Conservation (phyloP, 768 basidiomycete genomes). For the Tephrocybe sp. region DNA sequence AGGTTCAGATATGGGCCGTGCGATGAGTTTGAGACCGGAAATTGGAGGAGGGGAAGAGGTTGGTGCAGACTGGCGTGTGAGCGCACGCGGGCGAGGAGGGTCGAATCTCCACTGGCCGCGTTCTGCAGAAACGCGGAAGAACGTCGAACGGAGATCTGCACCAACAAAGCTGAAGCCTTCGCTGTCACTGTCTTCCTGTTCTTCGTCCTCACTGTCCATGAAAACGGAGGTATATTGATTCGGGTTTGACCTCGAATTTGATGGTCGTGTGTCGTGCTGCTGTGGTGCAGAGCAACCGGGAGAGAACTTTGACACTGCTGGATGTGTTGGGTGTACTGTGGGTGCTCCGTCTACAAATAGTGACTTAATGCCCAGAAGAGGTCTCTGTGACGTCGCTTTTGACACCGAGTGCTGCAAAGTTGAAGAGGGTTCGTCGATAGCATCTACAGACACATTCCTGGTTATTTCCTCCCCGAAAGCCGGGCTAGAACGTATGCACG, state of each 20-base stretch:
- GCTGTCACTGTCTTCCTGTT: conserved; percentile 23
- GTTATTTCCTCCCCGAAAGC: conserved; percentile 24
- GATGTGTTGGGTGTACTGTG: conserved; percentile 31
- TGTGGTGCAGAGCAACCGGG: not conserved
- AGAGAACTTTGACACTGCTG: conserved; percentile 28
- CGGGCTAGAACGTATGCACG: conserved; percentile 38
- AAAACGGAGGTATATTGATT: conserved; percentile 14
- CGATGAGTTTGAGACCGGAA: conserved; percentile 21
- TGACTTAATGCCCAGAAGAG: conserved; percentile 28
- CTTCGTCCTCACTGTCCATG: conserved; percentile 37
- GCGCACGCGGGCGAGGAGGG: conserved; percentile 33
- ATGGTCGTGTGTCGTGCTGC: conserved; percentile 5
- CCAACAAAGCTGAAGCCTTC: conserved; percentile 26
- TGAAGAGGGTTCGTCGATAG: conserved; percentile 27
- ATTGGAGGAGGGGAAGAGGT: conserved; percentile 31
- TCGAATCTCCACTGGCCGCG: conserved; percentile 60
- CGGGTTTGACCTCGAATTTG: not conserved
- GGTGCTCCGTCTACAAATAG: conserved; percentile 25
- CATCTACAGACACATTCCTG: conserved; percentile 19
- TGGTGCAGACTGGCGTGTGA: conserved; percentile 33
- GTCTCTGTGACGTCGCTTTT: conserved; percentile 19
- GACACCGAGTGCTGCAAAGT: conserved; percentile 22
- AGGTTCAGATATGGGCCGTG: conserved; percentile 39
- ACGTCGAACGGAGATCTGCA: conserved; percentile 42
- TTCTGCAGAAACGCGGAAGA: conserved; percentile 56